phyloP scores from a whole-genome alignment of 1,284 basidiomycete species.

The Rhodotorula sp. region DNA sequence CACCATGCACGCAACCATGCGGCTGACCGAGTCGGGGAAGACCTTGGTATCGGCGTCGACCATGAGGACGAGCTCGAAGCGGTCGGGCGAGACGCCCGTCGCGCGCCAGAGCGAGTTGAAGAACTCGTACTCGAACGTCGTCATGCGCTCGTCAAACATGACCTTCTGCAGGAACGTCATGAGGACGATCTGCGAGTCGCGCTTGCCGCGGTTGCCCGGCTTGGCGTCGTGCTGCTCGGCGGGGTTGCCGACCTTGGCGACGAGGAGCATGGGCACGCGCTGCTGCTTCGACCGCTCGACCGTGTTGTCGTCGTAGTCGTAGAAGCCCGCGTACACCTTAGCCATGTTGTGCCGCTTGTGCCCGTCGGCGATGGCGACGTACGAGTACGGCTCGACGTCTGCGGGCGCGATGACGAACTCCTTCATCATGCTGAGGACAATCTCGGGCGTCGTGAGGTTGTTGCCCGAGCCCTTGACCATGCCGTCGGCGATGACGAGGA shows the following conservation, averaged over 20 bases:
- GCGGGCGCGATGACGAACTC: slow-evolving; percentile 80
- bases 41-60: slow-evolving; percentile 56
- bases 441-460: slow-evolving; percentile 84
- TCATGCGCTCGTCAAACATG: slow-evolving; percentile 57
- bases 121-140: slow-evolving; percentile 56
- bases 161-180: slow-evolving; percentile 56
- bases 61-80: slow-evolving; percentile 54
- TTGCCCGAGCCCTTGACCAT: slow-evolving; percentile 97
- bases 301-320: slow-evolving; percentile 90
- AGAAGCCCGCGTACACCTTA: slow-evolving; percentile 97
- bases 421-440: slow-evolving; percentile 96
- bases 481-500: slow-evolving; percentile 95
- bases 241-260: slow-evolving; percentile 92
- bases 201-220: slow-evolving; percentile 97
- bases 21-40: slow-evolving; percentile 54
- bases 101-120: slow-evolving; percentile 56
- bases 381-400: slow-evolving; percentile 92
- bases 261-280: slow-evolving; percentile 89
- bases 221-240: slow-evolving; percentile 84
- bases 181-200: slow-evolving; percentile 84
- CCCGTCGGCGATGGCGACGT: slow-evolving; percentile 97
- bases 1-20: slow-evolving; percentile 56
- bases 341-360: slow-evolving; percentile 99
- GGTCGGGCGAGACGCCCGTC: slow-evolving; percentile 54
- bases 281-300: slow-evolving; percentile 94